Conservation (phyloP, 176 grass and related monocot genomes). For the Chloris gayana region DNA sequence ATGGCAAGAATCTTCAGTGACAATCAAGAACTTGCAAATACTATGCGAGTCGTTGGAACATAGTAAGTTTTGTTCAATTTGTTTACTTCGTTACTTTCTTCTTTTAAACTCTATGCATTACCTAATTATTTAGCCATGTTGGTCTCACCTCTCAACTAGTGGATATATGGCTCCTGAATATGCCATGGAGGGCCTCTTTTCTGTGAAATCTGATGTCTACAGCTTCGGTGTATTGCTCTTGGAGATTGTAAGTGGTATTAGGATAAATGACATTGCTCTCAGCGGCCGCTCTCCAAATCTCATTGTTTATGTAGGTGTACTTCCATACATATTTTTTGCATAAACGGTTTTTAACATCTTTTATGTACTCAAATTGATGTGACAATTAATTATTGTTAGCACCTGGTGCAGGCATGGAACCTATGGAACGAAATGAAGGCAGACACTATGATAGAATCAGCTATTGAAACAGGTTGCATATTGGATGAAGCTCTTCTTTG, state of each 20-base stretch:
- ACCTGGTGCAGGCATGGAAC: constrained; percentile 41
- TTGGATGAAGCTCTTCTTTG: constrained; percentile 31
- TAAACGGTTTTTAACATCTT: background rate
- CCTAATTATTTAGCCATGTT: background rate
- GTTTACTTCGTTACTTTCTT: background rate
- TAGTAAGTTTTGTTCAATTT: constrained; percentile 28
- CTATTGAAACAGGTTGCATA: constrained; percentile 20
- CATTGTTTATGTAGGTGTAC: constrained; percentile 43
- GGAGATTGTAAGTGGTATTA: constrained; percentile 45
- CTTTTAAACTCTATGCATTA: background rate
- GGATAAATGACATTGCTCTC: constrained; percentile 33
- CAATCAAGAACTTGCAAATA: constrained; percentile 45
- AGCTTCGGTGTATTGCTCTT: constrained; percentile 57
- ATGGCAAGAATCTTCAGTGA: constrained; percentile 58
- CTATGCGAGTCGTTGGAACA: constrained; percentile 49
- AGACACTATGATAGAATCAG: constrained; percentile 24
- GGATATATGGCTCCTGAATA: constrained; percentile 71
- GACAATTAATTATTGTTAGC: background rate
- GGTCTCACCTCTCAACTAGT: background rate
- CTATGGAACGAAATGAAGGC: constrained; percentile 50
- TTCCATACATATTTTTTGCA: background rate
- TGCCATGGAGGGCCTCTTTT: constrained; percentile 65
- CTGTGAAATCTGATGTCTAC: constrained; percentile 58
- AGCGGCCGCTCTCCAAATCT: constrained; percentile 40
- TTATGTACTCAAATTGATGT: background rate